Evolutionary conservation across 228 moss, liverwort and hornwort genomes (phyloP).

Genomic region (Sphagnum magellanicum): DNA sequence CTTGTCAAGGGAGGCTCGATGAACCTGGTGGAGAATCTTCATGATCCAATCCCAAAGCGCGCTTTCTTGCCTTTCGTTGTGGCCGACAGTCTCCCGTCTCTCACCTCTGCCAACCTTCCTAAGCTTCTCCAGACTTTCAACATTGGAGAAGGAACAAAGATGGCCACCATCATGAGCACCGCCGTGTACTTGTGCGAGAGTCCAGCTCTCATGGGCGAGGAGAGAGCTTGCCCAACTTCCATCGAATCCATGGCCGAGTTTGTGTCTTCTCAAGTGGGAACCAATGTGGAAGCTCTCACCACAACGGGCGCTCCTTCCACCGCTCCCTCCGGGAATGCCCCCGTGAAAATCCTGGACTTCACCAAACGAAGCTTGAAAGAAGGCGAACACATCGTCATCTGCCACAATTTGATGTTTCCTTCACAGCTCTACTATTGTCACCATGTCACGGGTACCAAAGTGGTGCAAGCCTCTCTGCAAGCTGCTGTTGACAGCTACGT

Average conservation of each 20-base stretch:
- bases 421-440: slow-evolving; percentile 40
- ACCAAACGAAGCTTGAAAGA: slow-evolving; percentile 15
- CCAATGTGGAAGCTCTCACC: slow-evolving; percentile 16
- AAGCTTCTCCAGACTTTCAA: slow-evolving; percentile 32
- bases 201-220: slow-evolving; percentile 22
- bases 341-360: slow-evolving; percentile 17
- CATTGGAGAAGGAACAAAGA: slow-evolving; percentile 20
- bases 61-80: slow-evolving; percentile 27
- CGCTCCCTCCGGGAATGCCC: slow-evolving; percentile 8
- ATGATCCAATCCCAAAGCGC: slow-evolving; percentile 31
- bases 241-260: slow-evolving; percentile 26
- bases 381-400: slow-evolving; percentile 25
- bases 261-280: slow-evolving; percentile 28
- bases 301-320: slow-evolving; percentile 23
- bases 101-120: slow-evolving; percentile 21
- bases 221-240: slow-evolving; percentile 28
- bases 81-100: slow-evolving; percentile 17
- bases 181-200: slow-evolving; percentile 24
- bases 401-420: slow-evolving; percentile 41
- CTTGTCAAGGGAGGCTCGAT: slow-evolving; percentile 19
- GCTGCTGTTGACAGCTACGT: slow-evolving; percentile 21
- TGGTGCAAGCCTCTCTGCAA: slow-evolving; percentile 22
- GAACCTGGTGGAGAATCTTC: slow-evolving; percentile 27
- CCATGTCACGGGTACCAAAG: slow-evolving; percentile 31
- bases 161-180: slow-evolving; percentile 31